phyloP scores from a whole-genome alignment of 2,329 filamentous ascomycete genomes.

The Sphaerostilbella broomeana region DNA sequence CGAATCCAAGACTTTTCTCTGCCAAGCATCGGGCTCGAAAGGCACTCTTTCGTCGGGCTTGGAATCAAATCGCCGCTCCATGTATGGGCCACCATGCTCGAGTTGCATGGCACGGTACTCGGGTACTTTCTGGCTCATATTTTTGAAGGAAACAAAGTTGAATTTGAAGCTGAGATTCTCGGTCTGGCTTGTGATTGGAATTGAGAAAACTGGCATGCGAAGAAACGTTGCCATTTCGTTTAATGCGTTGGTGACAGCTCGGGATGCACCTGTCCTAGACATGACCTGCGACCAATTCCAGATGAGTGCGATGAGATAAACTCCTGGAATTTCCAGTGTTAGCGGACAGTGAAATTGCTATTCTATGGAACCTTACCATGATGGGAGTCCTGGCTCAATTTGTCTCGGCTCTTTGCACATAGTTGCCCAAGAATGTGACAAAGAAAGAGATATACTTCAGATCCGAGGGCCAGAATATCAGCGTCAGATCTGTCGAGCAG shows the following conservation, averaged over 20 bases:
- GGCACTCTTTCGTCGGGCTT: conserved; percentile 58
- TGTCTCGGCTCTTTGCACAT: conserved; percentile 11
- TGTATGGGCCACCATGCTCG: conserved; percentile 61
- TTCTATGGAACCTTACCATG: neutral
- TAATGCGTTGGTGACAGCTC: conserved; percentile 13
- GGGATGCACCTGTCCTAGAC: conserved; percentile 11
- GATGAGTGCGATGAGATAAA: conserved; percentile 21
- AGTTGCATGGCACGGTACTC: conserved; percentile 49
- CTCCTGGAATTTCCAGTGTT: conserved; percentile 10
- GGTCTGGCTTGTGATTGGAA: neutral
- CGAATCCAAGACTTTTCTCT: conserved; percentile 64
- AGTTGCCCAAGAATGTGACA: conserved; percentile 27
- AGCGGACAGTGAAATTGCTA: neutral
- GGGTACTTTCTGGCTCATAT: neutral
- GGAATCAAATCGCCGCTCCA: conserved; percentile 68
- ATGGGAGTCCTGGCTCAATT: neutral
- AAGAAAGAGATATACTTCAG: conserved; percentile 30
- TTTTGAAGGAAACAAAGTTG: conserved; percentile 1
- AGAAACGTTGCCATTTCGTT: conserved; percentile 10
- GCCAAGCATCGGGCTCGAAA: conserved; percentile 72
- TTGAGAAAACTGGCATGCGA: conserved; percentile 1
- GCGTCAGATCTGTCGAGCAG: conserved; percentile 34
- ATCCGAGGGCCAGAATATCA: conserved; percentile 21
- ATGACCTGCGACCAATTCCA: conserved; percentile 19
- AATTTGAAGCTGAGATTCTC: conserved; percentile 5